Conservation (phyloP, 306 rosid species). For the Hippophae gyantsensis region DNA sequence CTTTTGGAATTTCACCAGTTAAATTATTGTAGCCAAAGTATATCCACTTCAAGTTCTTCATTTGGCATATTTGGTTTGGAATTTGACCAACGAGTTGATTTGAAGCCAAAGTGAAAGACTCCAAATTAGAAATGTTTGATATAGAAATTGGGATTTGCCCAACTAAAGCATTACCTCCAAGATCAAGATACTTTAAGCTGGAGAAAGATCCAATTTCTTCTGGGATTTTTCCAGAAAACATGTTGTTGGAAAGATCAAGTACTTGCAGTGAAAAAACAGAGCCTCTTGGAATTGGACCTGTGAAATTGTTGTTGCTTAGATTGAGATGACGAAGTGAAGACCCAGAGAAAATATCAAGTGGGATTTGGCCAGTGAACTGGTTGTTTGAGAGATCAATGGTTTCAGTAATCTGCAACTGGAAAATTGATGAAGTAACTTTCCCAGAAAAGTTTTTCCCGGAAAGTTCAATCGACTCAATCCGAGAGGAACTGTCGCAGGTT, state of each 20-base stretch:
- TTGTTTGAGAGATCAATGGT: constrained; percentile 69
- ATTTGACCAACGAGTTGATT: constrained; percentile 62
- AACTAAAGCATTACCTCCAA: constrained; percentile 66
- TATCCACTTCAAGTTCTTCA: constrained; percentile 64
- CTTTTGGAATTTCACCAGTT: constrained; percentile 64
- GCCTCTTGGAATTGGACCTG: constrained; percentile 53
- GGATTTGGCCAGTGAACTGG: constrained; percentile 40
- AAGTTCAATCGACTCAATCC: constrained; percentile 37
- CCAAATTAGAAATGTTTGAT: constrained; percentile 41
- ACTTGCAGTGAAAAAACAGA: constrained; percentile 33
- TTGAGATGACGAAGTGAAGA: constrained; percentile 51
- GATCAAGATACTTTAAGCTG: constrained; percentile 51
- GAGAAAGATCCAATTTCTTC: constrained; percentile 41
- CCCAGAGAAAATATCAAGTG: constrained; percentile 7
- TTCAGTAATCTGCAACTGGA: constrained; percentile 33
- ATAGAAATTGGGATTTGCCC: constrained; percentile 63
- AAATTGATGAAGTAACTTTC: constrained; percentile 32
- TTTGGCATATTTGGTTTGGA: constrained; percentile 34
- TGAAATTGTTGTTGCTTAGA: constrained; percentile 75
- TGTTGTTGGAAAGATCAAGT: constrained; percentile 83
- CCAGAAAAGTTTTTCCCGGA: constrained; percentile 62
- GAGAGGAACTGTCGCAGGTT: constrained; percentile 32
- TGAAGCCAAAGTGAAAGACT: constrained; percentile 69
- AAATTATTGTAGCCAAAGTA: constrained; percentile 86
- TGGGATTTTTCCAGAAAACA: constrained; percentile 66